Conservation (phyloP, 805 yeast species). For the Barnettozyma populi region DNA sequence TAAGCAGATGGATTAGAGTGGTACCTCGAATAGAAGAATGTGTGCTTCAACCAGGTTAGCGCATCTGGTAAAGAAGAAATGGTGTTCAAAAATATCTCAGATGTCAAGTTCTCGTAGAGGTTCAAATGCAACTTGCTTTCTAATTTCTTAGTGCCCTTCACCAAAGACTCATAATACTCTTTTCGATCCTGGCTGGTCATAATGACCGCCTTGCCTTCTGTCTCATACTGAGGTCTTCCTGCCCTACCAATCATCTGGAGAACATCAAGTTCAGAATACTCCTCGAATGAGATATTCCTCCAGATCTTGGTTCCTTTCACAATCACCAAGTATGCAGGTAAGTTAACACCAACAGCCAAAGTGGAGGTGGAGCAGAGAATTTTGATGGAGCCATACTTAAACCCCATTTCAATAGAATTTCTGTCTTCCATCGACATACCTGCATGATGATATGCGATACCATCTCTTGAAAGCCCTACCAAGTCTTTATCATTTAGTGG, state of each 20-base stretch:
- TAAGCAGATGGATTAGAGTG: constrained; percentile 36
- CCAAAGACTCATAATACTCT: constrained; percentile 35
- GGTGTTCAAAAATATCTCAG: constrained; percentile 40
- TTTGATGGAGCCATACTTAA: constrained; percentile 36
- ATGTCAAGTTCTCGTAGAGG: constrained; percentile 36
- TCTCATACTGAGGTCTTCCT: constrained; percentile 55
- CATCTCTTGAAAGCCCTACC: constrained; percentile 22
- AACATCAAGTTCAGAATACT: constrained; percentile 50
- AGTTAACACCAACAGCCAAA: constrained; percentile 54
- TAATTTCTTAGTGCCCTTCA: constrained; percentile 37
- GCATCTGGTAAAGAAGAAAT: constrained; percentile 34
- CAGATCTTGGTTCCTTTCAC: constrained; percentile 62
- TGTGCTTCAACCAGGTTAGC: constrained; percentile 40
- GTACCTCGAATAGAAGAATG: constrained; percentile 45
- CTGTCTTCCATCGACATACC: constrained; percentile 47
- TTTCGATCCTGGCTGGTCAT: constrained; percentile 36
- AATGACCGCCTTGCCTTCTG: constrained; percentile 41
- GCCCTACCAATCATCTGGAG: constrained; percentile 65
- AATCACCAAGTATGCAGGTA: constrained; percentile 55
- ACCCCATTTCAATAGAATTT: constrained; percentile 38
- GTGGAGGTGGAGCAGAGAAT: constrained; percentile 55
- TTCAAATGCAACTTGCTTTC: constrained; percentile 42
- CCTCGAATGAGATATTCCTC: constrained; percentile 42
- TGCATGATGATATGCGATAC: constrained; percentile 56
- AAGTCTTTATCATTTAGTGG: constrained; percentile 27